Evolutionary conservation across 2,329 filamentous ascomycete genomes (phyloP).

Genomic region (Curvularia eragrostidis): DNA sequence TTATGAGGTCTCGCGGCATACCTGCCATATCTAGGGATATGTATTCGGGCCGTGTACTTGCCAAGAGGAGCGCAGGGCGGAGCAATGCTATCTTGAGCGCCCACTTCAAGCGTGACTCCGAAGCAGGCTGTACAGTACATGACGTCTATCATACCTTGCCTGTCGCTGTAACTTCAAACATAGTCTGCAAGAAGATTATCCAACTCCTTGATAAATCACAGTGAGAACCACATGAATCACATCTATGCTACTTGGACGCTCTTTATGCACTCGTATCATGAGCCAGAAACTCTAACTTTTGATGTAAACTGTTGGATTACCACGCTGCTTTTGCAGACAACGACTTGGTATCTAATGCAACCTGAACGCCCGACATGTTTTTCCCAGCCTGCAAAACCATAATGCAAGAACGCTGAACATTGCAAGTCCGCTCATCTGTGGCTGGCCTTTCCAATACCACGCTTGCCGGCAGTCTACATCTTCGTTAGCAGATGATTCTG

Average conservation of each 20-base stretch:
- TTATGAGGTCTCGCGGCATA: not conserved
- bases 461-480: constrained; percentile 80
- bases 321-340: constrained; percentile 25
- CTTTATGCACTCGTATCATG: not conserved
- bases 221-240: not conserved
- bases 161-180: not conserved
- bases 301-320: constrained; percentile 27
- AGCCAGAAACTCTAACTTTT: not conserved
- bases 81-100: not conserved
- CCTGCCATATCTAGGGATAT: not conserved
- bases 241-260: not conserved
- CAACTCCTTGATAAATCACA: not conserved
- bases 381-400: constrained; percentile 26
- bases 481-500: constrained; percentile 21
- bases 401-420: constrained; percentile 21
- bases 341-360: constrained; percentile 43
- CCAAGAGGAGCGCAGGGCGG: constrained; percentile 2
- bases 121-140: not conserved
- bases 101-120: not conserved
- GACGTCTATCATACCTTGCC: not conserved
- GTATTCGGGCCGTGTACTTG: not conserved
- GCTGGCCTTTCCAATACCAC: constrained; percentile 87
- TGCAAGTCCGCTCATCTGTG: constrained; percentile 50
- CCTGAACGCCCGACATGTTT: constrained; percentile 41
- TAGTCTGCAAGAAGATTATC: not conserved